Evolutionary conservation across 2,329 filamentous ascomycete species (phyloP).

Genomic region (Sporothrix phasma): DNA sequence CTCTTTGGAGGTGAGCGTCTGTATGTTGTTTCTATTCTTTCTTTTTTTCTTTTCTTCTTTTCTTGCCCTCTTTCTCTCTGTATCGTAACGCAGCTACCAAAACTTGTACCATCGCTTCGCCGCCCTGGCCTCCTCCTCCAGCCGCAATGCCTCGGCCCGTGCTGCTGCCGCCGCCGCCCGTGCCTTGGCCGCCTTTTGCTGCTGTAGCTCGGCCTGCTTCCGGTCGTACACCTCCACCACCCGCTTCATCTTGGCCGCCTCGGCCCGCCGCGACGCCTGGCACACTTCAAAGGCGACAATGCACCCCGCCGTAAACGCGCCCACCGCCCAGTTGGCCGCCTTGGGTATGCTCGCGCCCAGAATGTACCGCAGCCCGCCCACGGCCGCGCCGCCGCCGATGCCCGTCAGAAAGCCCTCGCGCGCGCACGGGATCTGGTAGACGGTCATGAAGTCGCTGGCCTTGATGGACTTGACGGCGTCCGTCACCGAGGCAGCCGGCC

Average conservation of each 20-base stretch:
- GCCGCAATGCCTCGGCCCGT: conserved; percentile 25
- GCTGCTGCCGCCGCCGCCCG: conserved; percentile 34
- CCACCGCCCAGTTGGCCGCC: conserved; percentile 79
- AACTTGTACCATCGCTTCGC: conserved; percentile 44
- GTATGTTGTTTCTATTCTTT: background rate
- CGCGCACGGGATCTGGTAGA: conserved; percentile 75
- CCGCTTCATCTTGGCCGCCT: conserved; percentile 74
- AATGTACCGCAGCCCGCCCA: conserved; percentile 65
- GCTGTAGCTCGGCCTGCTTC: conserved; percentile 51
- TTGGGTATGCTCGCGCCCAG: conserved; percentile 57
- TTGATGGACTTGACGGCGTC: conserved; percentile 61
- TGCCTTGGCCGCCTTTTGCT: conserved; percentile 41
- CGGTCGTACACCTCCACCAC: conserved; percentile 73
- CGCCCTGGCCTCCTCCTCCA: conserved; percentile 2
- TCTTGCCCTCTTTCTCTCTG: background rate
- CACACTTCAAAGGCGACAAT: conserved; percentile 75
- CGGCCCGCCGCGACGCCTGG: conserved; percentile 60
- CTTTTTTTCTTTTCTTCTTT: background rate
- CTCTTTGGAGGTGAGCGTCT: background rate
- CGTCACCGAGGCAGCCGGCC: conserved; percentile 30
- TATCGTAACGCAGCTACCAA: conserved; percentile 32
- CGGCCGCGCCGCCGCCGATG: conserved; percentile 66
- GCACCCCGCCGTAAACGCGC: conserved; percentile 60
- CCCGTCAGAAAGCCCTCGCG: conserved; percentile 74
- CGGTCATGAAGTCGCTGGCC: conserved; percentile 55